Evolutionary conservation across 2,329 filamentous ascomycete genomes (phyloP), one percentile per base, ranked within the genome.

Genomic region (Hypomyces perniciosus): DNA sequence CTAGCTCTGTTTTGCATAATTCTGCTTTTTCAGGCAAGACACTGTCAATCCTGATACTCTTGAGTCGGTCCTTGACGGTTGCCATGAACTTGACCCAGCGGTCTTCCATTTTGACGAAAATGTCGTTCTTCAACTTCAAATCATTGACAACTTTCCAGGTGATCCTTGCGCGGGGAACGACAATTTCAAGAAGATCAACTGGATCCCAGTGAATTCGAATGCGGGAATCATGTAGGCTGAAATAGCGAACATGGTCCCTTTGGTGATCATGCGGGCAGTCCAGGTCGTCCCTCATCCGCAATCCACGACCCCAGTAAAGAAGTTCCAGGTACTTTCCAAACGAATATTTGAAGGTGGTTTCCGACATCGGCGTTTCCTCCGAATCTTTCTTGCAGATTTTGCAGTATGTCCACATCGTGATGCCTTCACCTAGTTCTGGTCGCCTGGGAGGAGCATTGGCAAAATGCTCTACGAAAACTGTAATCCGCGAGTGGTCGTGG

Each of bases 61-160:
- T 87, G 52, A 99, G 78, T 47, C 93, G 82, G 8, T 84, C 80
- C 63, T 86, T 88, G 47, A 99, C 89, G 1, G 92, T 96, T 20
- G 80, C 70, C 76, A 96, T 96, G 71, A 96, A 99, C 26, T 85
- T 84, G 57, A 83, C 84, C 71, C 96, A 85, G 34, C 90, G 83
- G 48, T 90, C 84, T 62, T 96, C 88, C 54, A 86, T 87, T 62
- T 85, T 86, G 26, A 75, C 77, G 64, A 88, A 99, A 31, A 96
- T 83, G 27, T 96, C 90, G 60, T 99, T 99, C 68, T 96, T 96
- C 60, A 99, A 78, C 57, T 80, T 86, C 44, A 99, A 72, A 64
- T 99, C 93, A 56, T 95, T 88, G 59, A 96, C 92, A 28, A 99
- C 93, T 67, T 96, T 97, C 92, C 95, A 99, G 0, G 92, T 96